These are phyloP conservation scores for Conringia planisiliqua DNA, from an alignment of 345 rosid species.

Conservation along the genomic window DNA sequence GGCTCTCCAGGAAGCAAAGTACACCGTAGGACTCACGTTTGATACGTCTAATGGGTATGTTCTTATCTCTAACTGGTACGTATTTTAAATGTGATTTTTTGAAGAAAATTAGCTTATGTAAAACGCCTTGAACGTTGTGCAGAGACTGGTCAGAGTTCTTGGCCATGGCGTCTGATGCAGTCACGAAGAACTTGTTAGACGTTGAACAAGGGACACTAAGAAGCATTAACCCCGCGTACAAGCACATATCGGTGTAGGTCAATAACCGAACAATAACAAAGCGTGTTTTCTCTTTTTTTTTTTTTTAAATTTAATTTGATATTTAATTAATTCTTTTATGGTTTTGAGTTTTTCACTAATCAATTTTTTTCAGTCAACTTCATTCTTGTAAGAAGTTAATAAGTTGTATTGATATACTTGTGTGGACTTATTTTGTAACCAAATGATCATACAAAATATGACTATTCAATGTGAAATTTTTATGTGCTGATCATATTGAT, in stretches of 20 bases:
- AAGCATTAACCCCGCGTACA: conserved; percentile 30
- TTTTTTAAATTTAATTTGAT: not conserved
- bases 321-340: not conserved
- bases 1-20: conserved; percentile 70
- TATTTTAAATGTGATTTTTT: not conserved
- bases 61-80: not conserved
- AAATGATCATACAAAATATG: not conserved
- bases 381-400: not conserved
- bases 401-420: not conserved
- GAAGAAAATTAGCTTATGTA: not conserved
- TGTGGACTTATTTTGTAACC: not conserved
- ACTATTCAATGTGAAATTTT: no score
- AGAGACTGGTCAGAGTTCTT: conserved; percentile 92
- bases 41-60: conserved; percentile 59
- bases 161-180: conserved; percentile 59
- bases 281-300: not conserved
- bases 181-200: conserved; percentile 56
- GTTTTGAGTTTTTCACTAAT: not conserved
- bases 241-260: conserved; percentile 10
- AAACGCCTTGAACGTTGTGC: not conserved
- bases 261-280: not conserved
- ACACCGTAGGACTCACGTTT: conserved; percentile 83
- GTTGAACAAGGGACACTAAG: conserved; percentile 39
- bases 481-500: no score
- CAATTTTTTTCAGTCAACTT: conserved; percentile 7